phyloP scores from a whole-genome alignment of 2,329 filamentous ascomycete genomes.

The Fusarium incarnatum region DNA sequence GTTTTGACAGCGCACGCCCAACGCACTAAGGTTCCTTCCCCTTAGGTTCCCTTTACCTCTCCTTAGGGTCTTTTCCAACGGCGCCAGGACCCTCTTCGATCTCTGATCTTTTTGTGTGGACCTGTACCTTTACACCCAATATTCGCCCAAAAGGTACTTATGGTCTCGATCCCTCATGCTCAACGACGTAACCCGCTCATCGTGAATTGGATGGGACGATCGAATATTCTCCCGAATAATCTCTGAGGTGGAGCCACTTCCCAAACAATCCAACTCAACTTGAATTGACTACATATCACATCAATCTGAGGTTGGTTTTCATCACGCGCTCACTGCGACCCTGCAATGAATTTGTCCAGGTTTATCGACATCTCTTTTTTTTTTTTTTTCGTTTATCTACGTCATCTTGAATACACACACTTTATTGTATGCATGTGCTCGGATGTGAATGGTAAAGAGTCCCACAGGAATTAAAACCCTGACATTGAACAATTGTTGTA shows the following conservation, averaged over 20 bases:
- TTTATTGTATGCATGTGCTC: not conserved
- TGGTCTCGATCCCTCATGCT: conserved; percentile 17
- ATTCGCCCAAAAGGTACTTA: conserved; percentile 1
- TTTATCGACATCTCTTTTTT: conserved; percentile 2
- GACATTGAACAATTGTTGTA: not conserved
- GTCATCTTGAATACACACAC: conserved; percentile 18
- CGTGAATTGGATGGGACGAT: conserved; percentile 31
- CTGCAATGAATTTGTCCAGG: conserved; percentile 24
- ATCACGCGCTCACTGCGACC: conserved; percentile 24
- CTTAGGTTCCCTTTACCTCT: not conserved
- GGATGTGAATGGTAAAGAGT: not conserved
- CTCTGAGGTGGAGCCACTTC: conserved; percentile 13
- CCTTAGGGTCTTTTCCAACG: conserved; percentile 9
- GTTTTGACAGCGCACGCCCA: conserved; percentile 31
- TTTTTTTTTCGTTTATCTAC: conserved; percentile 5
- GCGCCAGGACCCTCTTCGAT: conserved; percentile 23
- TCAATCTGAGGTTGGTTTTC: conserved; percentile 22
- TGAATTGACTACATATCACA: conserved; percentile 2
- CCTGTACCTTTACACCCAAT: conserved; percentile 12
- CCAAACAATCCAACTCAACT: conserved; percentile 5
- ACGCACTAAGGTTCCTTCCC: not conserved
- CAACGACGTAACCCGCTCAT: conserved; percentile 25
- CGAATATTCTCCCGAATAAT: conserved; percentile 27
- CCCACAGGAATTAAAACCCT: not conserved
- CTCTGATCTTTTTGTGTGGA: not conserved